Evolutionary conservation across 495 filamentous ascomycete genomes (phyloP), one percentile per base, ranked within the genome.

Genomic region (Aspergillus incahuasiensis): DNA sequence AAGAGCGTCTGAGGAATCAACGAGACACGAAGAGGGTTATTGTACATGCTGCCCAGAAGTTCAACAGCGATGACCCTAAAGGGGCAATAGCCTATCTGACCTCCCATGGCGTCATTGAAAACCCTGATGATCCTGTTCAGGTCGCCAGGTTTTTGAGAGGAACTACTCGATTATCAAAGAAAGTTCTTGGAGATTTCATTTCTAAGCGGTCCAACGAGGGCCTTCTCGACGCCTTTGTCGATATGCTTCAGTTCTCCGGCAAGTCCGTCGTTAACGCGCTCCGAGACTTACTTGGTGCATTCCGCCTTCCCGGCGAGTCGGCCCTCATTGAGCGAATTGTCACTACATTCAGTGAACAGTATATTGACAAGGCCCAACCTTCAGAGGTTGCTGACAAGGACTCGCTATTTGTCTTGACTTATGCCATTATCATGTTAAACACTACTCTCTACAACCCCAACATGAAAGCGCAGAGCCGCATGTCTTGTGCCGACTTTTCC

Each of bases 61-160:
- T 99, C 72, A 97, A 99, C 72, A 97, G 97, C 62, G 91, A 96
- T 63, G 90, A 85, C 48, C 92, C 94, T 11, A 96, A 95, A 70
- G 85, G 82, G 24, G 94, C 94, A 11, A 83, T 99, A 56, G 89
- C 85, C 22, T 97, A 87, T 68, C 80, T 99, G 0, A 85, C 84
- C 22, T 82, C 86, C 11, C 85, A 95, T 63, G 88, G 89, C 34
- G 84, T 97, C 52, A 95, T 99, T 51, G 79, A 86, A 12, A 78
- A 91, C 63, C 77, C 82, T 0, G 81, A 84, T 25, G 82, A 95
- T 63, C 83, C 91, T 13, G 71, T 79, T 15, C 82, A 82, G 8
- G 84, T 96, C 35, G 90, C 94, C 30, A 73, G 71, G 38, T 97
- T 99, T 61, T 67, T 97, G 40, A 87, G 87, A 71, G 89, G 88